A percentile compares a stretch with the other conserved stretches of the same genome.
phyloP scores from a whole-genome alignment of 2,329 filamentous ascomycete species.

The Metarhizium robertsii region DNA sequence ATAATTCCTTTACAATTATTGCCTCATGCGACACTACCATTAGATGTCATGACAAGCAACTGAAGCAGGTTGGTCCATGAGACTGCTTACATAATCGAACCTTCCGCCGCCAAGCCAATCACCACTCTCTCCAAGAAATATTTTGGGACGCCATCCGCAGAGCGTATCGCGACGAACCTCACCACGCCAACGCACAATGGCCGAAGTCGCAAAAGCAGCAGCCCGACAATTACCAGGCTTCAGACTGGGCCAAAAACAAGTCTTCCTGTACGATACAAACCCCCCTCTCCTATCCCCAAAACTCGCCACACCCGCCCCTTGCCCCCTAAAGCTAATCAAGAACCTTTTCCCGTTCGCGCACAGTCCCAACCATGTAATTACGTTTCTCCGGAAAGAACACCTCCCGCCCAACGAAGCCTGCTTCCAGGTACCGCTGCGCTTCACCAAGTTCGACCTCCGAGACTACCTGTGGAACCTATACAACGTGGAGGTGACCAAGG shows the following conservation, averaged over 20 bases:
- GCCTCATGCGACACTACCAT: too few species aligned
- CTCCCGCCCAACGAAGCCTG: constrained; percentile 73
- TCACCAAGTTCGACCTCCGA: constrained; percentile 94
- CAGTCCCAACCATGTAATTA: constrained; percentile 75
- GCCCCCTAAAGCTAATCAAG: not conserved
- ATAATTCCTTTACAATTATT: too few species aligned
- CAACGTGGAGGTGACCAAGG: constrained; percentile 58
- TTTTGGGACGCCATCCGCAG: constrained; percentile 1
- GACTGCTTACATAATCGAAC: constrained; percentile 5
- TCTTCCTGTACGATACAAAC: constrained; percentile 40
- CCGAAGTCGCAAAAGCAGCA: constrained; percentile 27
- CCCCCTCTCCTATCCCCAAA: not conserved
- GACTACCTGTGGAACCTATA: constrained; percentile 91
- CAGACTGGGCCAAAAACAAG: constrained; percentile 41
- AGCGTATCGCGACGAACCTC: constrained; percentile 11
- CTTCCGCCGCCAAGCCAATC: not conserved
- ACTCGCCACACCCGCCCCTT: not conserved
- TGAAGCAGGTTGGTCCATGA: too few species aligned
- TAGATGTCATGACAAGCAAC: too few species aligned
- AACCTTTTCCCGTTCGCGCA: not conserved
- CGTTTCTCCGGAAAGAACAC: constrained; percentile 62
- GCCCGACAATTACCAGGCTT: constrained; percentile 33
- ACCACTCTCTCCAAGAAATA: constrained; percentile 1
- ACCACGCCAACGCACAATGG: constrained; percentile 22
- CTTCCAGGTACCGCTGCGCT: constrained; percentile 82